A percentile compares a stretch with the other conserved stretches of the same genome.
These are phyloP conservation scores for Pseudogymnoascus sp. DNA, from an alignment of 2,329 filamentous ascomycete genomes.

Conservation along the genomic window DNA sequence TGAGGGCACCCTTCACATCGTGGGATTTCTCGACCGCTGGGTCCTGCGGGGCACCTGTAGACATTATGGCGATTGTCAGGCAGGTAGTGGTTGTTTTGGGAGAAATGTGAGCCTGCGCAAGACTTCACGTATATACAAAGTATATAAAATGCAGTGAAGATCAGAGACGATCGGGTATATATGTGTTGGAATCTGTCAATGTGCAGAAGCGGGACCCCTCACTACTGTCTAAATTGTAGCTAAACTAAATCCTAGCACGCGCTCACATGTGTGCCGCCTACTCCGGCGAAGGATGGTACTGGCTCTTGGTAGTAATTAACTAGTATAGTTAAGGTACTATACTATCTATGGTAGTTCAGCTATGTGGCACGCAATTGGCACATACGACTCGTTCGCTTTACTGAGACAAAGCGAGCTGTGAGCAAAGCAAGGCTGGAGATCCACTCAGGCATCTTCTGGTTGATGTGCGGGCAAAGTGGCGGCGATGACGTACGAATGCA, in stretches of 20 bases:
- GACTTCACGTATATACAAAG: neutral
- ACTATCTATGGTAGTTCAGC: neutral
- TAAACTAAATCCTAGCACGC: neutral
- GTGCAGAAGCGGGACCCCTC: slow-evolving; percentile 1
- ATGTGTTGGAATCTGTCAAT: neutral
- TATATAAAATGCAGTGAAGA: neutral
- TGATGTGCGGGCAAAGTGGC: neutral
- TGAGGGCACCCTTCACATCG: slow-evolving; percentile 38
- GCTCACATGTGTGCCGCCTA: neutral
- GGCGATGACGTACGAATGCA: slow-evolving; percentile 3
- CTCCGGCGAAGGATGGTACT: neutral
- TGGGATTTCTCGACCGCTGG: slow-evolving; percentile 22
- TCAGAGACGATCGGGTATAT: neutral
- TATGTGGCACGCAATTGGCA: neutral
- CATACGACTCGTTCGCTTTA: neutral
- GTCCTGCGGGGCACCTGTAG: neutral
- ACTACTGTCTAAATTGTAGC: neutral
- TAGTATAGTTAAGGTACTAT: neutral
- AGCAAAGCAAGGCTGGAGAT: neutral
- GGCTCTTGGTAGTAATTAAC: too few species aligned
- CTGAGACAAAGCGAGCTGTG: neutral
- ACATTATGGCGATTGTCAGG: slow-evolving; percentile 3
- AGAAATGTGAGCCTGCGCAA: neutral
- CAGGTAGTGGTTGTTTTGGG: neutral
- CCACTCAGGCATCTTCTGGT: neutral